phyloP scores from a whole-genome alignment of 106 monocot genomes.

The Chionographis japonica region DNA sequence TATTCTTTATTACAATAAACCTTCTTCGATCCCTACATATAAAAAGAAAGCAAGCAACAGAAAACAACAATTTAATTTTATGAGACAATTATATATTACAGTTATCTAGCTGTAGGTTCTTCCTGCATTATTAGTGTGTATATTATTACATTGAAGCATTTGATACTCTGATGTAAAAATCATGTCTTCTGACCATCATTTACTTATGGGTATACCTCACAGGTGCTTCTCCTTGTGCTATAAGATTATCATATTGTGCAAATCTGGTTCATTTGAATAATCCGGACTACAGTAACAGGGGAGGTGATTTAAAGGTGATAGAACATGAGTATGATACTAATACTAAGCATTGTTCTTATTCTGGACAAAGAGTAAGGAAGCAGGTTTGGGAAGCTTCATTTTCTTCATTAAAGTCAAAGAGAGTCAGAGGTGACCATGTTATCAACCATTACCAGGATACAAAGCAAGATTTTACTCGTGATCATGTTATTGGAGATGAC shows the following conservation, averaged over 20 bases:
- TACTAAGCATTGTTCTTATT: neutral
- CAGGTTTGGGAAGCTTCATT: conserved; percentile 52
- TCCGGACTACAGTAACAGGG: neutral
- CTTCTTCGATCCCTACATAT: no score
- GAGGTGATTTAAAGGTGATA: neutral
- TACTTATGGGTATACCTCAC: neutral
- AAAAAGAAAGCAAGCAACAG: no score
- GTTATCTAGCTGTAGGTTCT: no score
- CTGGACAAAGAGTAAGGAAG: conserved; percentile 22
- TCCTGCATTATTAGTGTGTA: no score
- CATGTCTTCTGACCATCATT: no score
- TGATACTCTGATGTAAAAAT: no score
- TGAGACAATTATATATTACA: no score
- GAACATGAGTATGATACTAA: neutral
- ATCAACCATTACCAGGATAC: conserved; percentile 1
- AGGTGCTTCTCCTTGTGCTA: conserved; percentile 8
- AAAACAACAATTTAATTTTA: no score
- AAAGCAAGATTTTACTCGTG: conserved; percentile 8
- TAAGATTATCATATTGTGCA: neutral
- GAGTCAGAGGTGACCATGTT: conserved; percentile 48
- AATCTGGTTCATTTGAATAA: conserved; percentile 8
- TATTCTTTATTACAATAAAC: no score
- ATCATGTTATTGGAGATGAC: conserved; percentile 12
- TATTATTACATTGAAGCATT: no score
- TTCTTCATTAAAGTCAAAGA: conserved; percentile 74